Conservation (phyloP, 805 yeast genomes). For the Komagataella pastoris region DNA sequence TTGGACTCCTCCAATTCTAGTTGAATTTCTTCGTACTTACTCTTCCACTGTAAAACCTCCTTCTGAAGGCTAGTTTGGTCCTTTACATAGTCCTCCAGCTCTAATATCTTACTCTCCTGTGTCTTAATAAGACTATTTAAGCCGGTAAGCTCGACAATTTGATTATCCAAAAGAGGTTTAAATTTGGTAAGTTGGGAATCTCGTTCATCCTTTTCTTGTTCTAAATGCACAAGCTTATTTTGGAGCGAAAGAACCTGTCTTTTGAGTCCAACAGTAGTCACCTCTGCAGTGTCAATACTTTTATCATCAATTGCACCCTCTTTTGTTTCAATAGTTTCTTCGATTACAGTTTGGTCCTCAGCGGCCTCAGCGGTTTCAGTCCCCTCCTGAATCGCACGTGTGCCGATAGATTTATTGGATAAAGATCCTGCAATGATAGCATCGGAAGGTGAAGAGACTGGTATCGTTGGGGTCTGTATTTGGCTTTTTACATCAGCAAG, state of each 20-base stretch:
- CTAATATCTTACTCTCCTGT: slow-evolving; percentile 33
- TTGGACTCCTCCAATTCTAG: slow-evolving; percentile 29
- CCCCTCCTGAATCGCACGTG: background rate
- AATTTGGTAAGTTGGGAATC: slow-evolving; percentile 27
- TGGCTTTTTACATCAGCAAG: background rate
- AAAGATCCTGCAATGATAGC: background rate
- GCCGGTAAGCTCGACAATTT: slow-evolving; percentile 35
- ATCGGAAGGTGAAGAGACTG: background rate
- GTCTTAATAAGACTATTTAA: slow-evolving; percentile 40
- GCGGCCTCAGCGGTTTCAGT: background rate
- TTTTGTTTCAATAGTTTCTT: background rate
- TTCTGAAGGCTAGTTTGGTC: slow-evolving; percentile 30
- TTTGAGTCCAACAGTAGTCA: background rate
- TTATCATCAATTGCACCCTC: background rate
- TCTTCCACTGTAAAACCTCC: slow-evolving; percentile 33
- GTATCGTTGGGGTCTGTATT: background rate
- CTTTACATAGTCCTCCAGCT: slow-evolving; percentile 25
- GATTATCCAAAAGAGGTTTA: slow-evolving; percentile 38
- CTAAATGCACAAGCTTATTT: slow-evolving; percentile 24
- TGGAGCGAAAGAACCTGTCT: background rate
- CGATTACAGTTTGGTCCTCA: background rate
- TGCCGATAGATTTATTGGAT: background rate
- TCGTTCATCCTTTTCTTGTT: slow-evolving; percentile 29
- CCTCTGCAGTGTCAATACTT: background rate
- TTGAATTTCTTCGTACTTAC: slow-evolving; percentile 27